Evolutionary conservation across 768 basidiomycete genomes (phyloP).

Genomic region (Pisolithus orientalis): DNA sequence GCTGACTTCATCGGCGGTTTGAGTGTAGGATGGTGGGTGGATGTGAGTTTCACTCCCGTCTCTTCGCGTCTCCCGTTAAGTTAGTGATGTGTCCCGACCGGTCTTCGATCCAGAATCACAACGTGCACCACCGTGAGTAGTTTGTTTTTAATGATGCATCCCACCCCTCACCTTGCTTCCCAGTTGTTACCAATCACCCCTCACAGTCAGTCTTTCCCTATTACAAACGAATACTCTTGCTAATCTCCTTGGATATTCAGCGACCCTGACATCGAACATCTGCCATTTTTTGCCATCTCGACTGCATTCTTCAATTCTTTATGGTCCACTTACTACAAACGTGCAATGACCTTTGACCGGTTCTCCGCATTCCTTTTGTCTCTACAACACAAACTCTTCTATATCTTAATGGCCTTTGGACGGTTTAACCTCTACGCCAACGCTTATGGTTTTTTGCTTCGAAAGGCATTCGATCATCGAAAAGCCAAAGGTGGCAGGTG

Average conservation of each 20-base stretch:
- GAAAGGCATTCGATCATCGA: conserved; percentile 57
- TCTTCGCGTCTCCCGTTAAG: background rate
- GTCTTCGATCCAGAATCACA: conserved; percentile 64
- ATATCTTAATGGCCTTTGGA: conserved; percentile 81
- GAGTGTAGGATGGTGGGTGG: conserved; percentile 97
- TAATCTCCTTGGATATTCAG: conserved; percentile 30
- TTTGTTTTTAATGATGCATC: background rate
- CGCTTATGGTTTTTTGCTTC: conserved; percentile 72
- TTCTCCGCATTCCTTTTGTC: conserved; percentile 60
- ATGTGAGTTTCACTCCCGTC: conserved; percentile 53
- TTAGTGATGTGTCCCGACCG: conserved; percentile 2
- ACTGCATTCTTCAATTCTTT: conserved; percentile 79
- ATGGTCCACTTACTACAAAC: conserved; percentile 94
- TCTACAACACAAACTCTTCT: conserved; percentile 89
- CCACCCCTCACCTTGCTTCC: conserved; percentile 1
- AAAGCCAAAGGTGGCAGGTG: conserved; percentile 65
- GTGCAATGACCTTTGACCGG: conserved; percentile 72
- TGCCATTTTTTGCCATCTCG: conserved; percentile 94
- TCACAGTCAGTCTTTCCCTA: conserved; percentile 60
- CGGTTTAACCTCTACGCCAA: conserved; percentile 93
- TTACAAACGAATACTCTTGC: background rate
- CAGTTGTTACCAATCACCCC: conserved; percentile 96
- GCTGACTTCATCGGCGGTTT: conserved; percentile 89
- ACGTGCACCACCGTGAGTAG: conserved; percentile 87
- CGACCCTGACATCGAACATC: conserved; percentile 79